These are phyloP conservation scores for Fusarium chuoi DNA, from an alignment of 2,329 filamentous ascomycete species.

Conservation along the genomic window DNA sequence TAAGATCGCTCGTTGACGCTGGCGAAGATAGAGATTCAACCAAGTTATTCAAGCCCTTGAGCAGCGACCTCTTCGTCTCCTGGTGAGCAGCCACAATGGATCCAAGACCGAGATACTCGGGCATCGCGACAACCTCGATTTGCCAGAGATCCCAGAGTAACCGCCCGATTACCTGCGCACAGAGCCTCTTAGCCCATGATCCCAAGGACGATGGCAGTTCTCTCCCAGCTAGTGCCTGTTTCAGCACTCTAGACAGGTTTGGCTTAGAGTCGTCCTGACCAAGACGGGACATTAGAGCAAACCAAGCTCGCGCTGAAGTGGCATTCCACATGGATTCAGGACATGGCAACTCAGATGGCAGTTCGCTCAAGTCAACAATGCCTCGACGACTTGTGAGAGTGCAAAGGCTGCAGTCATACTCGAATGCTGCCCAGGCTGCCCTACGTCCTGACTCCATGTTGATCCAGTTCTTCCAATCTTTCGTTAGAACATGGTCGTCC, in stretches of 20 bases:
- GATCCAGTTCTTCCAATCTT: background rate
- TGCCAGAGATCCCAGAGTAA: slow-evolving; percentile 9
- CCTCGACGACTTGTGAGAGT: slow-evolving; percentile 2
- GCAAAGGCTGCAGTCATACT: background rate
- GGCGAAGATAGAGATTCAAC: background rate
- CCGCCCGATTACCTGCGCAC: background rate
- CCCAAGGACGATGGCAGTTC: background rate
- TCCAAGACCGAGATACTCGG: background rate
- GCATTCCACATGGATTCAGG: slow-evolving; percentile 1
- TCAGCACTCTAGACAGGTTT: background rate
- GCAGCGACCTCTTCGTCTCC: background rate
- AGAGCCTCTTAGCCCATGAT: background rate
- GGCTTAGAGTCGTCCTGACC: background rate
- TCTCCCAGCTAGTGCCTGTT: background rate
- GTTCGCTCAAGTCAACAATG: background rate
- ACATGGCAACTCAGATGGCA: background rate
- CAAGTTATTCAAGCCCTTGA: background rate
- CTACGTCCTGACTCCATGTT: background rate
- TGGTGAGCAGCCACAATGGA: background rate
- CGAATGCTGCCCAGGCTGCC: background rate
- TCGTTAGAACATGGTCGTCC: fast-evolving
- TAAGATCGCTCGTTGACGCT: background rate
- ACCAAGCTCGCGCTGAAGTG: background rate
- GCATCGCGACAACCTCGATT: background rate
- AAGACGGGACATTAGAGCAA: background rate